Base-by-base conservation (phyloP, 1,284 basidiomycete genomes). In the Inonotus obliquus region DNA sequence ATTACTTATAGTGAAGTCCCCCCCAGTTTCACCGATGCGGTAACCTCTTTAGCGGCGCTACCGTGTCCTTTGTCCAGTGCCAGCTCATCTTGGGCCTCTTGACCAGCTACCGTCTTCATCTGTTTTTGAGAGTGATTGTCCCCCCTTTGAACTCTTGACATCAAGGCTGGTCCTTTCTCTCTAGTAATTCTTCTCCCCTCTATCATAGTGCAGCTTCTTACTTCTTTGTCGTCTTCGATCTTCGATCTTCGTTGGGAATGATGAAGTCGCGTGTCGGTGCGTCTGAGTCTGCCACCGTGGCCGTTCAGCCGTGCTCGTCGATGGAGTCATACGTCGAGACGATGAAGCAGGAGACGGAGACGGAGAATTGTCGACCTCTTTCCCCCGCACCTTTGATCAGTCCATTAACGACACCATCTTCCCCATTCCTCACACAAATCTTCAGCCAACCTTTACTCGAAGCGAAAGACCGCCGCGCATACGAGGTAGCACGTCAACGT, bases 401-500 rank as follows among this genome's bases (percentile, higher is more conserved):
- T 17, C 51, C 51, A 48, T 29, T 17, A n/a, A 44, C 39, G n/a
- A 17, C 60, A 2, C 41, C 17, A 14, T 9, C 41, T 17, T 44
- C 41, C 7, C 41, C 17, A 32, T 32, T 32, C 32, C 32, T 32
- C 32, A 32, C 32, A 17, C 57, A 21, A 19, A 21, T 60, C 17
- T 19, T 39, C 21, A 37, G 32, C 39, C 23, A 39, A 44, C 44
- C 38, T 14, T n/a, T 29, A 13, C 45, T 49, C 21, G 54, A 63
- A 17, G 57, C 44, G 29, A 63, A 60, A 45, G 57, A 63, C 39
- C 45, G 57, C 10, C 54, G 62, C 21, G 57, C 57, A 35, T 63
- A 54, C 37, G 57, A 63, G 35, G 61, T 62, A 11, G 55, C 56
- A 10, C 56, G 56, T 10, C 61, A 62, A 21, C 56, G 51, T 13